Evolutionary conservation across 2,329 filamentous ascomycete species (phyloP).

Genomic region (Penicillium griseofulvum): DNA sequence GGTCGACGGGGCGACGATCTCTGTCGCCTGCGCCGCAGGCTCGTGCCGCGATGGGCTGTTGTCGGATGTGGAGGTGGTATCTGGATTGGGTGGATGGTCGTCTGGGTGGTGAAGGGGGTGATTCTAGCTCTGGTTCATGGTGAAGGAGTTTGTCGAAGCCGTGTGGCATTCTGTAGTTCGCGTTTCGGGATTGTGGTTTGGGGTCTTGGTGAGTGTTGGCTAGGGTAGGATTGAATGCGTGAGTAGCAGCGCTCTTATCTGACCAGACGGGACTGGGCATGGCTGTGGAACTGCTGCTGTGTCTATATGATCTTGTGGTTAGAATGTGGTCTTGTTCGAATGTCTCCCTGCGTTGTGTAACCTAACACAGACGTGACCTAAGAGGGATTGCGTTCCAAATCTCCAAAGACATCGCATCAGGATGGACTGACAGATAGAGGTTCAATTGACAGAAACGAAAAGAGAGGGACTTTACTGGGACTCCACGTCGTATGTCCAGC

Average conservation of each 20-base stretch:
- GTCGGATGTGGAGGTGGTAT: conserved; percentile 44
- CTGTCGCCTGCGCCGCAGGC: conserved; percentile 49
- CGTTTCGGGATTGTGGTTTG: conserved; percentile 13
- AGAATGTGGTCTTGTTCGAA: conserved; percentile 12
- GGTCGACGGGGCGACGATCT: conserved; percentile 48
- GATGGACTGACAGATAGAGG: conserved; percentile 18
- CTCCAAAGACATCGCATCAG: conserved; percentile 11
- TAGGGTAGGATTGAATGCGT: conserved; percentile 10
- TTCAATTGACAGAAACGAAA: conserved; percentile 17
- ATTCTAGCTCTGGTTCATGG: conserved; percentile 22
- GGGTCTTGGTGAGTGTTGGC: conserved; percentile 10
- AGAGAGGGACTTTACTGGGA: conserved; percentile 34
- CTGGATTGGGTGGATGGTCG: conserved; percentile 28
- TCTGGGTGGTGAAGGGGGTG: conserved; percentile 24
- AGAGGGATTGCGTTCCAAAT: background rate
- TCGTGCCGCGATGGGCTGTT: conserved; percentile 47
- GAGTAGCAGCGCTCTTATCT: conserved; percentile 24
- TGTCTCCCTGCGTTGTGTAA: background rate
- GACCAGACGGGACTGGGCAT: conserved; percentile 31
- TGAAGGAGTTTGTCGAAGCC: conserved; percentile 41
- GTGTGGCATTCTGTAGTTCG: conserved; percentile 32
- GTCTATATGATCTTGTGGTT: conserved; percentile 20
- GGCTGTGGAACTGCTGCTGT: conserved; percentile 28
- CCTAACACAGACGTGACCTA: conserved; percentile 7
- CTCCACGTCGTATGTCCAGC: conserved; percentile 30